Conservation (phyloP, 345 rosid species). For the Hibiscus syriacus region DNA sequence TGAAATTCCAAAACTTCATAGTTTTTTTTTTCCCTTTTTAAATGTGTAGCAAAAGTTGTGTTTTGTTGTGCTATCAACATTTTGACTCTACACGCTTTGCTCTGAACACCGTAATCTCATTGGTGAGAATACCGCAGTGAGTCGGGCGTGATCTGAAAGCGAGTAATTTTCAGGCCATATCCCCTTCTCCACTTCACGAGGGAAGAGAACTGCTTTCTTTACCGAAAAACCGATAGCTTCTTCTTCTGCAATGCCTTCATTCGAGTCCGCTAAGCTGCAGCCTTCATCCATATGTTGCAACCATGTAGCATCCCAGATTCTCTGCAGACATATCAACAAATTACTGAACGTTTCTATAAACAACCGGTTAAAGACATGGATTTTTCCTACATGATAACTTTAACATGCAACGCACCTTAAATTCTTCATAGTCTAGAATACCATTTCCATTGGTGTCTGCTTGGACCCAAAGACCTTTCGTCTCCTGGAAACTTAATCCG, state of each 20-base stretch:
- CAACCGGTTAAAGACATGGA: not conserved
- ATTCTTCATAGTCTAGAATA: slow-evolving; percentile 49
- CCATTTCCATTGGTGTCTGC: slow-evolving; percentile 56
- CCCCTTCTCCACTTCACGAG: slow-evolving; percentile 84
- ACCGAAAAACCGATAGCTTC: slow-evolving; percentile 60
- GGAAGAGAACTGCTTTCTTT: slow-evolving; percentile 70
- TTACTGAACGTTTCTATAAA: too few species aligned
- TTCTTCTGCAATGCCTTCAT: slow-evolving; percentile 15
- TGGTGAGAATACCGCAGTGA: slow-evolving; percentile 76
- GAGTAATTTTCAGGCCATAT: slow-evolving; percentile 81
- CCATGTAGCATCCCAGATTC: slow-evolving; percentile 34
- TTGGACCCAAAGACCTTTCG: slow-evolving; percentile 54
- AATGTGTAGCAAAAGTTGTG: not conserved
- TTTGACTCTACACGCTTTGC: not conserved
- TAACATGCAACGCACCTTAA: slow-evolving; percentile 50
- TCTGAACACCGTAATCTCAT: slow-evolving; percentile 51
- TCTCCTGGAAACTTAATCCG: slow-evolving; percentile 56
- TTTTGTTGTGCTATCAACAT: slow-evolving; percentile 5
- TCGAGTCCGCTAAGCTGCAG: slow-evolving; percentile 14
- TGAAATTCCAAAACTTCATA: slow-evolving; percentile 3
- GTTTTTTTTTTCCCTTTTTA: not conserved
- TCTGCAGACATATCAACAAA: slow-evolving; percentile 16
- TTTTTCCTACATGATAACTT: too few species aligned
- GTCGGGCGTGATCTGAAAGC: slow-evolving; percentile 86
- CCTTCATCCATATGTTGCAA: slow-evolving; percentile 19